These are phyloP conservation scores for Castanea mollissima DNA, from an alignment of 306 rosid genomes.

Conservation along the genomic window DNA sequence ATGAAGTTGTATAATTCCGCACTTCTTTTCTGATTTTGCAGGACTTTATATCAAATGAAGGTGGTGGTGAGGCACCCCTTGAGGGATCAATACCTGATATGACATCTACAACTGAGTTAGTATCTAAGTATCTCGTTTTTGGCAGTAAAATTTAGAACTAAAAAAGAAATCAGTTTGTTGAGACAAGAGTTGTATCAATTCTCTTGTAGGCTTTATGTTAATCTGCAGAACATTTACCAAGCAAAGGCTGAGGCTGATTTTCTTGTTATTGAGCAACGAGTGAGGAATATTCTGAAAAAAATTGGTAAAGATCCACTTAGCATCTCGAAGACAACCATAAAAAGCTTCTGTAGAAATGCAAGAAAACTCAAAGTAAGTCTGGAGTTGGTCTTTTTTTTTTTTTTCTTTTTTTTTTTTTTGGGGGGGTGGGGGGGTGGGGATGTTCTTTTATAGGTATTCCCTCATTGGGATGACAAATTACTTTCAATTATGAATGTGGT, in stretches of 20 bases:
- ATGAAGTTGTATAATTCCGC: slow-evolving; percentile 13
- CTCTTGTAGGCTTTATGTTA: slow-evolving; percentile 72
- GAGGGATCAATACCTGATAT: slow-evolving; percentile 99
- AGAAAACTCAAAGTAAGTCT: slow-evolving; percentile 89
- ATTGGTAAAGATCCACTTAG: slow-evolving; percentile 80
- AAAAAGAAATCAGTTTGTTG: slow-evolving; percentile 15
- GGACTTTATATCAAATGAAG: slow-evolving; percentile 89
- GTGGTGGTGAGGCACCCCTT: slow-evolving; percentile 88
- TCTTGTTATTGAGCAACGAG: slow-evolving; percentile 69
- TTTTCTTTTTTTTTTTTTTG: neutral
- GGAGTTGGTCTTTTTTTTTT: slow-evolving; percentile 6
- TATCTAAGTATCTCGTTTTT: slow-evolving; percentile 18
- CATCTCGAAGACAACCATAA: slow-evolving; percentile 68
- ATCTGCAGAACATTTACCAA: slow-evolving; percentile 86
- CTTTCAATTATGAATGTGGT: neutral
- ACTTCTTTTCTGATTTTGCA: slow-evolving; percentile 33
- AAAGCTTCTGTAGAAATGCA: slow-evolving; percentile 89
- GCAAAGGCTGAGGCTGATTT: slow-evolving; percentile 93
- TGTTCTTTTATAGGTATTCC: neutral
- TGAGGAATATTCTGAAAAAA: slow-evolving; percentile 64
- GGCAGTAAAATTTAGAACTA: neutral
- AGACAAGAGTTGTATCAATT: slow-evolving; percentile 16
- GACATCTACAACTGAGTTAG: slow-evolving; percentile 98
- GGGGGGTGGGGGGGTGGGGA: no score
- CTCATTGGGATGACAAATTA: neutral